phyloP scores from a whole-genome alignment of 1,284 basidiomycete genomes.

The Crucibulum cyathiforme region DNA sequence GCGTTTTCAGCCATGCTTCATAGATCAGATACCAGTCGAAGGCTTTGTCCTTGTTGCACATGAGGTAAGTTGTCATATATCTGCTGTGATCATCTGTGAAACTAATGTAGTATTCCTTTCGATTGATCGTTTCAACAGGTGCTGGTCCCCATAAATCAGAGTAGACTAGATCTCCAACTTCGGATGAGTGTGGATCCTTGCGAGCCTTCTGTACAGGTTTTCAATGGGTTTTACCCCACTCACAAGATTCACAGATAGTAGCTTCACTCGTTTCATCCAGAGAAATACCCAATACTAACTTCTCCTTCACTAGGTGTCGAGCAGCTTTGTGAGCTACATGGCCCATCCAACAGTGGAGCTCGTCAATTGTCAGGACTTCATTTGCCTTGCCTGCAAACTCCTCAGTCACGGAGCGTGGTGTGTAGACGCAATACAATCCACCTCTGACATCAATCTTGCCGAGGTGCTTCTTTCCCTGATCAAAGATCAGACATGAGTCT shows the following conservation, averaged over 20 bases:
- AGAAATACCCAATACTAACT: constrained; percentile 29
- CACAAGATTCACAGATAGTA: constrained; percentile 30
- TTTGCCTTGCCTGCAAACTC: no score
- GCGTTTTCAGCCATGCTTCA: constrained; percentile 8
- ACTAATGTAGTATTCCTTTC: constrained; percentile 21
- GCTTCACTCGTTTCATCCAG: constrained; percentile 1
- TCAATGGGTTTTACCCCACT: constrained; percentile 28
- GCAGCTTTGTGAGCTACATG: constrained; percentile 30
- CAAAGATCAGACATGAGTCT: background rate
- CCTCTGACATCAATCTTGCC: background rate
- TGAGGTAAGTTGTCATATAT: constrained; percentile 20
- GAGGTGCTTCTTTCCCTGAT: background rate
- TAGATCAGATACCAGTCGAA: background rate
- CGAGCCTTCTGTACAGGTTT: constrained; percentile 23
- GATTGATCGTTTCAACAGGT: constrained; percentile 22
- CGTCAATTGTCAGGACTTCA: constrained; percentile 7
- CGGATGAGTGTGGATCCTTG: constrained; percentile 8
- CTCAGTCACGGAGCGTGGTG: no score
- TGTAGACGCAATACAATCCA: no score
- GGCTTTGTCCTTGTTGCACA: constrained; percentile 16
- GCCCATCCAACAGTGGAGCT: constrained; percentile 33
- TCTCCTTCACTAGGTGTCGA: constrained; percentile 24
- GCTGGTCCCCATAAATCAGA: constrained; percentile 48
- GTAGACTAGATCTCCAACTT: constrained; percentile 37
- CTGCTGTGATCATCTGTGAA: constrained; percentile 29